Conservation (phyloP, 129 eudicot species). For the Flaveria linearis region DNA sequence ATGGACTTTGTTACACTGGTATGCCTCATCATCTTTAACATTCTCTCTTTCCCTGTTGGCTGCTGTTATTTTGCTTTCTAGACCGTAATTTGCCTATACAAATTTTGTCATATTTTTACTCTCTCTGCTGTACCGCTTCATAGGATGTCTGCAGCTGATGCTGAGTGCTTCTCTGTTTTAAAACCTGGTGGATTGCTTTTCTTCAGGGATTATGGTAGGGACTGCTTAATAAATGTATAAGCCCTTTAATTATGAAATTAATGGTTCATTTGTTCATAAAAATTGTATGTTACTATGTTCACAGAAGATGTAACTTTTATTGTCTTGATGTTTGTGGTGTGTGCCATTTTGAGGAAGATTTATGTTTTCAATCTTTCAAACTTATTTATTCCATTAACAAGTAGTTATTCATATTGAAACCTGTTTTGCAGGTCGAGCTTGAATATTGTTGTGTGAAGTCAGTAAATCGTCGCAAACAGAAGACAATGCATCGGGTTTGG, state of each 20-base stretch:
- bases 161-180: conserved; percentile 73
- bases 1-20: conserved; percentile 83
- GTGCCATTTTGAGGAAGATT: neutral
- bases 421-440: too few relatives aligned
- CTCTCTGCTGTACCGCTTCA: conserved; percentile 80
- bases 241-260: too few relatives aligned
- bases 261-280: too few relatives aligned
- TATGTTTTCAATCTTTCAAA: too few relatives aligned
- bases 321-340: neutral
- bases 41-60: neutral
- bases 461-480: conserved; percentile 75
- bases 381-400: too few relatives aligned
- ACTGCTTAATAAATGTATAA: too few relatives aligned
- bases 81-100: neutral
- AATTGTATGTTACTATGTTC: too few relatives aligned
- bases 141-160: conserved; percentile 68
- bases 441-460: too few relatives aligned
- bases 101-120: conserved; percentile 65
- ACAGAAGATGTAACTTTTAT: neutral
- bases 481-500: conserved; percentile 87
- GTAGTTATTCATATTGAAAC: too few relatives aligned
- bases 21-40: conserved; percentile 12
- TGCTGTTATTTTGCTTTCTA: neutral
- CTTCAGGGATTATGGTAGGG: too few relatives aligned
- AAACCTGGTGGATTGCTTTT: conserved; percentile 89